Evolutionary conservation across 2,329 filamentous ascomycete genomes (phyloP), one percentile per base, ranked within the genome.

Genomic region (Cercospora sp.): DNA sequence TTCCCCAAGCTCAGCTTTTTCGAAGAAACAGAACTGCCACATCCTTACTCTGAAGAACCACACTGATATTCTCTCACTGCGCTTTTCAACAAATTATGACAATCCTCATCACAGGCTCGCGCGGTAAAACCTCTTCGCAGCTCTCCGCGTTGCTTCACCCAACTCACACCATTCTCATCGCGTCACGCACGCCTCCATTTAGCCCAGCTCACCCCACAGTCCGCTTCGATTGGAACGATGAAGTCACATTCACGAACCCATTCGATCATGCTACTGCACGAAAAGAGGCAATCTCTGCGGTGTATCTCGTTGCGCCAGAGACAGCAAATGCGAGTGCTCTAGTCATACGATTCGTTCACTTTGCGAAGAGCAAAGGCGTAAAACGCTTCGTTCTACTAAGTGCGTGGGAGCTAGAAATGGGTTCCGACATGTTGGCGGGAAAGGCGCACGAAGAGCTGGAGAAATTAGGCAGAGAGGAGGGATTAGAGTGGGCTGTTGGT

Each of bases 171-270:
- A 65, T 67, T 20, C 65, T 68, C 26, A 48, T 69, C 28, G 60
- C 63, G 9, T 68, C 69, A 2, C 53, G 68, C 20, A 64, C n/a
- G 3, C 66, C 70, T 18, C 65, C 63, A 16, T 8, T 10, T 6
- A 61, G 68, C 28, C 26, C 63, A 5, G 13, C 26, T 23, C 55
- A 67, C 23, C 68, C 61, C 7, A 67, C 66, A 4, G 67, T 72
- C 4, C 45, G 63, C 8, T 85, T 86, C 62, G 80, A 86, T 77
- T 85, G 82, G 83, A 45, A 76, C 36, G 79, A 85, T 68, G 64
- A 75, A 33, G 64, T 72, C 18, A 85, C 83, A 0, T 85, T 79
- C 75, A 61, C 65, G 0, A 73, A 69, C 10, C 78, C 78, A 0
- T 83, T 82, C 68, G 33, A 30, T 12, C 67, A 72, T 51, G 57